Evolutionary conservation across 2,329 filamentous ascomycete species (phyloP).

Genomic region (Epichloe gansuensis): DNA sequence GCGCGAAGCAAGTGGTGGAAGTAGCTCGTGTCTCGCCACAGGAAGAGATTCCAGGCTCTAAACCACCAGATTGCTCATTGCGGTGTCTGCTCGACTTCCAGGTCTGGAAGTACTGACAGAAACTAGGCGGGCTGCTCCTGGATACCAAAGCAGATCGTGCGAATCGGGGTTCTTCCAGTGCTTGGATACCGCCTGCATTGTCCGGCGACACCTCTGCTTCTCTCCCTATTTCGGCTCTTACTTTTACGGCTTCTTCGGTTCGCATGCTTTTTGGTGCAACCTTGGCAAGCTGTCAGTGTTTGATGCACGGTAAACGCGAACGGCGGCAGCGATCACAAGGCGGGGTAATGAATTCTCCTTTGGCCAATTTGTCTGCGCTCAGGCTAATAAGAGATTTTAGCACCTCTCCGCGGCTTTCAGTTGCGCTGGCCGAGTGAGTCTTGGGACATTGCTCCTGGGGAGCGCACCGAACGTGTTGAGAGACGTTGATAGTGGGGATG

Average conservation of each 20-base stretch:
- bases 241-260: slow-evolving; percentile 51
- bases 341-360: slow-evolving; percentile 64
- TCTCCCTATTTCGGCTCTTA: slow-evolving; percentile 18
- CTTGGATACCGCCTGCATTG: slow-evolving; percentile 8
- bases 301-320: slow-evolving; percentile 68
- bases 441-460: slow-evolving; percentile 11
- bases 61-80: slow-evolving; percentile 2
- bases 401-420: slow-evolving; percentile 17
- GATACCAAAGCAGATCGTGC: neutral
- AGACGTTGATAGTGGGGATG: slow-evolving; percentile 9
- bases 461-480: slow-evolving; percentile 6
- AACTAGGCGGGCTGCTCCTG: neutral
- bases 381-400: slow-evolving; percentile 50
- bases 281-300: slow-evolving; percentile 73
- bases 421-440: slow-evolving; percentile 13
- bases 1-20: neutral
- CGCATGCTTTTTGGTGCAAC: slow-evolving; percentile 81
- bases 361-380: slow-evolving; percentile 60
- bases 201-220: slow-evolving; percentile 1
- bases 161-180: neutral
- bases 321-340: slow-evolving; percentile 75
- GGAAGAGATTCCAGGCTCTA: slow-evolving; percentile 8
- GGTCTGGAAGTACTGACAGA: slow-evolving; percentile 4
- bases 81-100: slow-evolving; percentile 7
- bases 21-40: neutral